Percentiles rank a stretch among this genome's conserved stretches.
These are phyloP conservation scores for Serendipita sp. DNA, from an alignment of 768 basidiomycete genomes.

Conservation along the genomic window DNA sequence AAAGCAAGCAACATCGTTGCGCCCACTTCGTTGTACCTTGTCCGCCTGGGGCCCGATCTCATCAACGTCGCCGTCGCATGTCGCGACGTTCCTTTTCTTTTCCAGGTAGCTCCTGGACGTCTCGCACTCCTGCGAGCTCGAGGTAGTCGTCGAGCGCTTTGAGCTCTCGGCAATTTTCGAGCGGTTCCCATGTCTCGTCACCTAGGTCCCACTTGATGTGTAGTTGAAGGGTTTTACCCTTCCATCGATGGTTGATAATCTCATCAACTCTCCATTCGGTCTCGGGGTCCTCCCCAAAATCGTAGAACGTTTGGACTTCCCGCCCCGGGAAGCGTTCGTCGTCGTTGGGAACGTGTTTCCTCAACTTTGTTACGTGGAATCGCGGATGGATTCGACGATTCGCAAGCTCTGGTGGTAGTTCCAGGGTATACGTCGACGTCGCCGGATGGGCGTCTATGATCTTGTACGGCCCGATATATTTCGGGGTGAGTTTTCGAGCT, in stretches of 20 bases:
- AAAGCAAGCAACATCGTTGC: no score
- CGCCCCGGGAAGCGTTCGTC: conserved; percentile 22
- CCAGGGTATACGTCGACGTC: conserved; percentile 19
- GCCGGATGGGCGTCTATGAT: neutral
- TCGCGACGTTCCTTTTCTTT: neutral
- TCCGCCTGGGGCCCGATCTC: no score
- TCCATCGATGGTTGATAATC: conserved; percentile 17
- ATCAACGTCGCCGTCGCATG: no score
- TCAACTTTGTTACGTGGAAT: conserved; percentile 23
- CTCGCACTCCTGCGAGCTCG: conserved; percentile 16
- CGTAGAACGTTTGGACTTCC: neutral
- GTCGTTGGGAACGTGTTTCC: conserved; percentile 20
- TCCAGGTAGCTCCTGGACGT: neutral
- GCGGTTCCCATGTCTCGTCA: conserved; percentile 22
- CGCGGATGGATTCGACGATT: conserved; percentile 19
- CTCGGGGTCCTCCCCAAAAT: neutral
- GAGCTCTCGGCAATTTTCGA: conserved; percentile 14
- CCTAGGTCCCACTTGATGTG: conserved; percentile 22
- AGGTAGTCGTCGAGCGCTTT: conserved; percentile 18
- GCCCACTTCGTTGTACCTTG: no score
- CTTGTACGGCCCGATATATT: conserved; percentile 17
- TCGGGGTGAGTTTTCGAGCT: conserved; percentile 18
- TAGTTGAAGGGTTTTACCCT: conserved; percentile 16
- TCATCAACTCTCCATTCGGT: conserved; percentile 18
- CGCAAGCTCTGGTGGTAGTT: conserved; percentile 18